Conservation (phyloP, 1,284 basidiomycete species). For the Irpex sp. region DNA sequence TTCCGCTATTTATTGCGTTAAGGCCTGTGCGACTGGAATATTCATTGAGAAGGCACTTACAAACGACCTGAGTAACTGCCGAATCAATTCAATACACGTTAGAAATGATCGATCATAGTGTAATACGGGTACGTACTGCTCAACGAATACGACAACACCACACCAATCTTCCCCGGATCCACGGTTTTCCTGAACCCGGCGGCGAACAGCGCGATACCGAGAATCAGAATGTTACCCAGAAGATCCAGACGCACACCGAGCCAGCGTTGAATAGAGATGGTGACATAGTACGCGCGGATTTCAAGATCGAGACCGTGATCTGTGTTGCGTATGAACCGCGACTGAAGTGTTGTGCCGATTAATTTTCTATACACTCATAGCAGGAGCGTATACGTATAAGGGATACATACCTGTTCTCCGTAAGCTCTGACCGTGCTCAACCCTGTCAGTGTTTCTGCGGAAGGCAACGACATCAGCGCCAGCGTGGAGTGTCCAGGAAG, state of each 20-base stretch:
- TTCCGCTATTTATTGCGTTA: conserved; percentile 35
- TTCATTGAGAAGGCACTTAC: conserved; percentile 30
- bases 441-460: conserved; percentile 56
- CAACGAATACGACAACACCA: conserved; percentile 62
- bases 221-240: conserved; percentile 70
- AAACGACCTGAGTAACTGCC: conserved; percentile 54
- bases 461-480: neutral
- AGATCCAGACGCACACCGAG: conserved; percentile 58
- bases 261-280: conserved; percentile 64
- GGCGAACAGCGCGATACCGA: conserved; percentile 70
- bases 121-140: conserved; percentile 41
- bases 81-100: neutral
- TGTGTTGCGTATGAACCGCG: conserved; percentile 42
- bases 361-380: no score
- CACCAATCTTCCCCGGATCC: conserved; percentile 50
- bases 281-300: conserved; percentile 78
- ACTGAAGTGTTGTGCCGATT: conserved; percentile 10
- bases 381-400: neutral
- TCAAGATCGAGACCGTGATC: conserved; percentile 56
- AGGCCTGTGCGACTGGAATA: neutral
- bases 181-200: conserved; percentile 51
- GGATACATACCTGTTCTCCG: conserved; percentile 31
- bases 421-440: conserved; percentile 65
- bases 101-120: neutral
- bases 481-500: neutral